Percentiles rank a stretch among this genome's conserved stretches.
Evolutionary conservation across 176 grass and related monocot species (phyloP).

Genomic region (Avena eriantha): DNA sequence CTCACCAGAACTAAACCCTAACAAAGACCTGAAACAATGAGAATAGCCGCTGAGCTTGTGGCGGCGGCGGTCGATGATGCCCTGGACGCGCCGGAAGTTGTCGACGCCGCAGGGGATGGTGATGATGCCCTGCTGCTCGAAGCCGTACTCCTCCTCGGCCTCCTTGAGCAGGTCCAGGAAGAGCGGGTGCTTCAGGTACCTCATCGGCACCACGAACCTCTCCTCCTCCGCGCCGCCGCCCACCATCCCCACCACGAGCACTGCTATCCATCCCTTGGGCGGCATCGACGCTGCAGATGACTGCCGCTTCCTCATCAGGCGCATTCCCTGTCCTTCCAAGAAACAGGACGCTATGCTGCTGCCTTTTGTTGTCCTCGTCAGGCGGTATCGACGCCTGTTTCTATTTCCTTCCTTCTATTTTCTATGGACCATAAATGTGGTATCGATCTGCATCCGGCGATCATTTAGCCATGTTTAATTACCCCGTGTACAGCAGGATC

Average conservation of each 20-base stretch:
- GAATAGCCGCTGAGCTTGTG: neutral
- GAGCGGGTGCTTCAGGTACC: conserved; percentile 79
- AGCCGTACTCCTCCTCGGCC: conserved; percentile 91
- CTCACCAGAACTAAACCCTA: conserved; percentile 36
- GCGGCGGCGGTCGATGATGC: conserved; percentile 61
- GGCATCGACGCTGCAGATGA: conserved; percentile 58
- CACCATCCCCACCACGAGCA: conserved; percentile 57
- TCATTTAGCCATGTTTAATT: too few relatives aligned
- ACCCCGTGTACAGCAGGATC: too few relatives aligned
- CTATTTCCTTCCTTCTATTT: too few relatives aligned
- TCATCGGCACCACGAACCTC: conserved; percentile 75
- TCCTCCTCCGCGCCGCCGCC: conserved; percentile 35
- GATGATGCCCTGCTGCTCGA: conserved; percentile 82
- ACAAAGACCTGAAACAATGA: neutral
- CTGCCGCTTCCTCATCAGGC: conserved; percentile 52
- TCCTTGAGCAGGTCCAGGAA: conserved; percentile 78
- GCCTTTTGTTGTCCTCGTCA: too few relatives aligned
- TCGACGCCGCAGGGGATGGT: conserved; percentile 89
- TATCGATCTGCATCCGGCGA: too few relatives aligned
- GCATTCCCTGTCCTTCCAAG: neutral
- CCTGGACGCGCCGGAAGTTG: conserved; percentile 78
- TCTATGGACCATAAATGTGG: too few relatives aligned
- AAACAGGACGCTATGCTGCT: too few relatives aligned
- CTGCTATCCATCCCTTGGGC: conserved; percentile 82
- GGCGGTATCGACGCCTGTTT: too few relatives aligned